A percentile compares a stretch with the other conserved stretches of the same genome.
Evolutionary conservation across 371 early-diverging fungal genomes (phyloP).

Genomic region (Coemansia sp.): DNA sequence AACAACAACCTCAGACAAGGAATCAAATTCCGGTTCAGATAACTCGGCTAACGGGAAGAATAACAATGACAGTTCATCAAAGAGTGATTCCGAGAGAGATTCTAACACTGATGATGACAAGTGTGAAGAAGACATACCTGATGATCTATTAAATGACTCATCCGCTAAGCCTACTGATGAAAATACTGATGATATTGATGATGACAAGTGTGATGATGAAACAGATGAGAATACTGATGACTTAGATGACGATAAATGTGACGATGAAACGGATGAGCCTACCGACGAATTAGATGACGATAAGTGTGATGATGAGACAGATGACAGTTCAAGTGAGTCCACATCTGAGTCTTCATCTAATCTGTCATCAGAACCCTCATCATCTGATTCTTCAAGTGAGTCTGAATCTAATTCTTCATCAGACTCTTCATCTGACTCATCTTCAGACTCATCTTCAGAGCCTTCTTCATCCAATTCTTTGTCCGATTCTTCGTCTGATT

Average conservation of each 20-base stretch:
- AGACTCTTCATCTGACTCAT: neutral
- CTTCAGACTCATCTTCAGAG: neutral
- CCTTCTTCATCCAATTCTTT: neutral
- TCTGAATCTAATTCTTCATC: neutral
- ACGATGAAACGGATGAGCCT: neutral
- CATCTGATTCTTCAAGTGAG: neutral
- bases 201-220: slow-evolving; percentile 8
- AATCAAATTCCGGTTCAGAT: neutral
- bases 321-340: neutral
- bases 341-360: neutral
- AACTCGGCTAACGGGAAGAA: neutral
- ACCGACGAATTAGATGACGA: neutral
- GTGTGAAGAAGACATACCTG: neutral
- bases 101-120: neutral
- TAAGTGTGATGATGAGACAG: neutral
- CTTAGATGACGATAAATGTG: neutral
- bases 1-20: neutral
- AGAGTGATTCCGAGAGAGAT: neutral
- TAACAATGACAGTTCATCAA: neutral
- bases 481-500: neutral
- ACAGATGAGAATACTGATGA: neutral
- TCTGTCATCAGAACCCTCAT: neutral
- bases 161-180: neutral
- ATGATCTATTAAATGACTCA: neutral
- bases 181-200: neutral